Base-by-base conservation (phyloP, 2,329 filamentous ascomycete species). In the Claviceps sp. region DNA sequence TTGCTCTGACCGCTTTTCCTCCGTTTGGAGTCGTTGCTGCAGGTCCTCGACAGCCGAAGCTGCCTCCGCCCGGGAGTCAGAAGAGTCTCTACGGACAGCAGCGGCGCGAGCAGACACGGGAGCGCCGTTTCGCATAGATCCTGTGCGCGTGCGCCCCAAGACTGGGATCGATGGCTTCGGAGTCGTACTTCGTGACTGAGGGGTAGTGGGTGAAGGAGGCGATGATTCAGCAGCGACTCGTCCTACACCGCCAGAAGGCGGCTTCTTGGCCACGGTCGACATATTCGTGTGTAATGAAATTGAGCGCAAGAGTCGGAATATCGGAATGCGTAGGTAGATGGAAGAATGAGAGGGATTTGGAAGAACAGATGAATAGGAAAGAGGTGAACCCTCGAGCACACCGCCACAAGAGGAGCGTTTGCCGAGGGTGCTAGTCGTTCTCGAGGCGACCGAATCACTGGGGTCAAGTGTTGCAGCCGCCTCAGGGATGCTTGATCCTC, bases 31-130 rank as follows among this genome's bases (percentile, higher is more conserved):
- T 53, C 88, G 82, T 57, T 88, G 82, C 69, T 88, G 89, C 54
- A 96, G 72, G 57, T 96, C 89, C 57, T 94, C 87, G 54, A 95
- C 77, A 52, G 86, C 72, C 16, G 86, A 84, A 43, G 88, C 75
- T 56, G 85, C 84, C 67, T 93, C 88, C 18, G 87, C 88, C 59
- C 86, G 82, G 56, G 83, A 82, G 50, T 90, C 85, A 57, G 88
- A 78, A 47, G 71, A 72, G 55, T 73, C 69, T 56, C 76, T 77
- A 58, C 85, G 79, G 58, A 79, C 77, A 45, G 80, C 81, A 51
- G 84, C 82, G 50, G 83, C 83, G 60, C 86, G 82, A 55, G 86
- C 86, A 55, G 86, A 88, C 22, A 88, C 78, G 37, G 84, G 79
- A n/a, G 77, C 78, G 51, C 75, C 76, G 37, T 72, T 72, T 61